Percentiles rank a stretch among this genome's conserved stretches.
These are phyloP conservation scores for Claviceps lovelessii DNA, from an alignment of 2,329 filamentous ascomycete species.

Conservation along the genomic window DNA sequence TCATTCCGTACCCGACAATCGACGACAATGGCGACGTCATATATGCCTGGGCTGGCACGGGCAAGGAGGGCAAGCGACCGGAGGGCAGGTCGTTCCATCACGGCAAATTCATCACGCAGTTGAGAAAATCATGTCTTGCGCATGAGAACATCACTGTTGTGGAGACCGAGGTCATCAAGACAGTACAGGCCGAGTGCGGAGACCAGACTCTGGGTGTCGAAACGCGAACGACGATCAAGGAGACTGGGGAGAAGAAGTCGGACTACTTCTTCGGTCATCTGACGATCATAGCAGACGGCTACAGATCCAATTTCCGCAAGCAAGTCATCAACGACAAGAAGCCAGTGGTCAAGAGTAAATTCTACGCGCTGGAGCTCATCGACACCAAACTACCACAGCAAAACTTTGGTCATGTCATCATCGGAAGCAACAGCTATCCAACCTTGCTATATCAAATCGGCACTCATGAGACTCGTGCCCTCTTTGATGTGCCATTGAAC, in stretches of 20 bases:
- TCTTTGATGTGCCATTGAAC: constrained; percentile 75
- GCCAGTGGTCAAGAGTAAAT: constrained; percentile 67
- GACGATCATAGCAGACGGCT: constrained; percentile 85
- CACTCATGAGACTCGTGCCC: constrained; percentile 76
- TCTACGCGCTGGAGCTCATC: constrained; percentile 85
- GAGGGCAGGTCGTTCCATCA: constrained; percentile 83
- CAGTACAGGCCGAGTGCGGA: constrained; percentile 55
- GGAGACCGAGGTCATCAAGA: constrained; percentile 70
- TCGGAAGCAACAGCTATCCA: constrained; percentile 54
- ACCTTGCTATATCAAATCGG: constrained; percentile 95
- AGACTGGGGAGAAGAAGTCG: constrained; percentile 37
- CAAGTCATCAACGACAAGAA: constrained; percentile 47
- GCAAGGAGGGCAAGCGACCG: constrained; percentile 27
- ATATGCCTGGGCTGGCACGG: constrained; percentile 21
- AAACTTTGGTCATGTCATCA: constrained; percentile 73
- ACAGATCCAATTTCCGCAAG: constrained; percentile 82
- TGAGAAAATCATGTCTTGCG: constrained; percentile 58
- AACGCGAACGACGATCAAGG: constrained; percentile 47
- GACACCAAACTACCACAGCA: constrained; percentile 66
- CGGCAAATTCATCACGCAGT: constrained; percentile 74
- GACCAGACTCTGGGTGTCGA: constrained; percentile 72
- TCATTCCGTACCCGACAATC: constrained; percentile 65
- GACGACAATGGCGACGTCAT: constrained; percentile 30
- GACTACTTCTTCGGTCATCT: constrained; percentile 82
- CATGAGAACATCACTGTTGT: constrained; percentile 79